Percentiles rank a stretch among this genome's conserved stretches.
Evolutionary conservation across 805 yeast species (phyloP).

Genomic region (Myxozyma mucilagina): DNA sequence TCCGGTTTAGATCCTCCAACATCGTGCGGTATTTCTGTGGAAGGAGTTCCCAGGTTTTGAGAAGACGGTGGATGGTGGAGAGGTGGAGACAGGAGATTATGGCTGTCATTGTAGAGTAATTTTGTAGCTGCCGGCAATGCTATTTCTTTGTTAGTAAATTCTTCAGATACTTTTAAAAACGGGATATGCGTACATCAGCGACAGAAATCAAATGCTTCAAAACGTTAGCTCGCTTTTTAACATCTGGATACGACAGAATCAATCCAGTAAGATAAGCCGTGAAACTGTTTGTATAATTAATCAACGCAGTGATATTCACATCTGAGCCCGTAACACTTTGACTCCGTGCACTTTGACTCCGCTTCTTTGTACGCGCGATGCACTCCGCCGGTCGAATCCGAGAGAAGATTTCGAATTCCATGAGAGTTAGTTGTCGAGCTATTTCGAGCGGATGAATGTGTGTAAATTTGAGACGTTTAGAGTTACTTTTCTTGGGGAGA

Average conservation of each 20-base stretch:
- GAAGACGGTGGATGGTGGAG: slow-evolving; percentile 81
- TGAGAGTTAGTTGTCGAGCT: slow-evolving; percentile 79
- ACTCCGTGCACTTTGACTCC: slow-evolving; percentile 36
- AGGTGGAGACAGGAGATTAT: slow-evolving; percentile 83
- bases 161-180: not conserved
- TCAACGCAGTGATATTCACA: slow-evolving; percentile 49
- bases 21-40: slow-evolving; percentile 51
- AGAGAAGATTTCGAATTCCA: slow-evolving; percentile 67
- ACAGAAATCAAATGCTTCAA: slow-evolving; percentile 73
- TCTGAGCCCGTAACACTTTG: slow-evolving; percentile 30
- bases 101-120: slow-evolving; percentile 91
- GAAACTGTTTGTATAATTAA: slow-evolving; percentile 72
- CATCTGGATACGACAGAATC: slow-evolving; percentile 65
- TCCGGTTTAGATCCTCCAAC: slow-evolving; percentile 68
- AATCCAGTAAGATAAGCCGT: slow-evolving; percentile 80
- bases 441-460: slow-evolving; percentile 73
- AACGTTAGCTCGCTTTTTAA: slow-evolving; percentile 64
- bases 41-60: slow-evolving; percentile 77
- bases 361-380: slow-evolving; percentile 33
- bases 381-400: slow-evolving; percentile 69
- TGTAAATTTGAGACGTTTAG: slow-evolving; percentile 43
- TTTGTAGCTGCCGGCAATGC: slow-evolving; percentile 67
- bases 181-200: slow-evolving; percentile 54
- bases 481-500: slow-evolving; percentile 33
- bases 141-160: not conserved